Evolutionary conservation across 2,329 filamentous ascomycete species (phyloP).

Genomic region (Calonectria fujianensis): DNA sequence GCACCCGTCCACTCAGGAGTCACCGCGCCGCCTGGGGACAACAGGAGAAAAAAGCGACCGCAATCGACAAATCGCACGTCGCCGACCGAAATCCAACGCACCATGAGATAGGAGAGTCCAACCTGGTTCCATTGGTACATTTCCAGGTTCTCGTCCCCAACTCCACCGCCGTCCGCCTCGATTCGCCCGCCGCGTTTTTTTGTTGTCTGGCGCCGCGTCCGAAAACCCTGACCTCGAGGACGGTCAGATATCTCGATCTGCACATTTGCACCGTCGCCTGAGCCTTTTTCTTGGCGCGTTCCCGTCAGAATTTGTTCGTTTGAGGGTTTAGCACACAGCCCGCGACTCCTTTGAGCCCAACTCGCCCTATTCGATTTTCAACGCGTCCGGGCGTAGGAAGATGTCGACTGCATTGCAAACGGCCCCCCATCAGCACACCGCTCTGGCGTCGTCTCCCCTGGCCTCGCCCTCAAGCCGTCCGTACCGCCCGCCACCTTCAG

Average conservation of each 20-base stretch:
- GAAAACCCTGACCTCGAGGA: conserved; percentile 51
- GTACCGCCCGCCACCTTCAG: conserved; percentile 71
- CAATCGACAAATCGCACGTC: conserved; percentile 60
- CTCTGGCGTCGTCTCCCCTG: conserved; percentile 69
- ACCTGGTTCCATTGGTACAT: conserved; percentile 61
- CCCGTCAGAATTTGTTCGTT: conserved; percentile 43
- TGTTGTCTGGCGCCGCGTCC: conserved; percentile 47
- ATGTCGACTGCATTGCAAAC: conserved; percentile 77
- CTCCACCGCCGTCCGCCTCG: conserved; percentile 41
- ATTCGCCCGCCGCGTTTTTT: conserved; percentile 51
- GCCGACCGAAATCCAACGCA: conserved; percentile 57
- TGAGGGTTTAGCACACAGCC: conserved; percentile 32
- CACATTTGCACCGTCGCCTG: conserved; percentile 53
- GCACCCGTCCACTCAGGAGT: conserved; percentile 52
- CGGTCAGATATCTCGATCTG: conserved; percentile 56
- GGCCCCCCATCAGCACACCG: conserved; percentile 73
- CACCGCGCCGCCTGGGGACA: conserved; percentile 47
- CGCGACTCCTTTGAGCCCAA: conserved; percentile 30
- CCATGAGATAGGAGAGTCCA: conserved; percentile 65
- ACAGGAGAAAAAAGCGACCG: conserved; percentile 45
- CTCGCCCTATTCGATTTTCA: conserved; percentile 40
- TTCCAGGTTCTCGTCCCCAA: conserved; percentile 46
- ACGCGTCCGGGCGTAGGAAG: conserved; percentile 56
- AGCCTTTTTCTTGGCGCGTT: conserved; percentile 48
- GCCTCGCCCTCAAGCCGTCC: conserved; percentile 69